phyloP scores from a whole-genome alignment of 257 asterid species.

The Cruciata laevipes region DNA sequence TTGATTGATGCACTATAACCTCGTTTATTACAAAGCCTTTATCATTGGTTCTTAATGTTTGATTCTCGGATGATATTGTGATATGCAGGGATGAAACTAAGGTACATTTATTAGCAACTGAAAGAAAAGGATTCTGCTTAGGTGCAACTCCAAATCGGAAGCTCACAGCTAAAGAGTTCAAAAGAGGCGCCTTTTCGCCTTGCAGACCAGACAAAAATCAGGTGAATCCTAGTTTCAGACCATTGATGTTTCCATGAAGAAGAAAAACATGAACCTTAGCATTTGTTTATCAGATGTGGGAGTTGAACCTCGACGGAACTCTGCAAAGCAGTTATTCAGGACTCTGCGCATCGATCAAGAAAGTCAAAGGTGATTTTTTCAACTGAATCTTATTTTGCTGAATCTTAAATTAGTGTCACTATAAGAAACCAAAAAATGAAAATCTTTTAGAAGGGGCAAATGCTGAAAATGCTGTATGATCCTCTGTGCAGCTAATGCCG shows the following conservation, averaged over 20 bases:
- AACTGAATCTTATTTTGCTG: background rate
- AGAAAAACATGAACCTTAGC: background rate
- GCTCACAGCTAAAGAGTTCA: conserved; percentile 51
- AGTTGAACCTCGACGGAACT: conserved; percentile 63
- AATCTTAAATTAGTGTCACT: background rate
- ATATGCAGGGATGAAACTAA: conserved; percentile 54
- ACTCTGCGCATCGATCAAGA: conserved; percentile 63
- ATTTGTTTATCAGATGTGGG: conserved; percentile 69
- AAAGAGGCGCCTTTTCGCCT: conserved; percentile 62
- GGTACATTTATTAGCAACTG: conserved; percentile 45
- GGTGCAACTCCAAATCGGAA: conserved; percentile 57
- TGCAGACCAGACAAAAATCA: conserved; percentile 64
- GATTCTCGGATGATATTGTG: conserved; percentile 7
- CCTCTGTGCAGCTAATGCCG: conserved; percentile 39
- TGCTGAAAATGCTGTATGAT: conserved; percentile 4
- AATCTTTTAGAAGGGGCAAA: too few species aligned
- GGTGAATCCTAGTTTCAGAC: conserved; percentile 28
- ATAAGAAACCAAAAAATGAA: too few species aligned
- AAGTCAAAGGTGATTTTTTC: conserved; percentile 49
- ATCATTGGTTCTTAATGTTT: background rate
- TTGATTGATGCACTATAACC: conserved; percentile 25
- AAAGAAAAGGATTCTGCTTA: conserved; percentile 48
- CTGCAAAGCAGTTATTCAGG: conserved; percentile 69
- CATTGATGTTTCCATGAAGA: background rate
- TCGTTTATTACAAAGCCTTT: background rate